Evolutionary conservation across 2,329 filamentous ascomycete genomes (phyloP), one percentile per base, ranked within the genome.

Genomic region (Chaetomium sp.): DNA sequence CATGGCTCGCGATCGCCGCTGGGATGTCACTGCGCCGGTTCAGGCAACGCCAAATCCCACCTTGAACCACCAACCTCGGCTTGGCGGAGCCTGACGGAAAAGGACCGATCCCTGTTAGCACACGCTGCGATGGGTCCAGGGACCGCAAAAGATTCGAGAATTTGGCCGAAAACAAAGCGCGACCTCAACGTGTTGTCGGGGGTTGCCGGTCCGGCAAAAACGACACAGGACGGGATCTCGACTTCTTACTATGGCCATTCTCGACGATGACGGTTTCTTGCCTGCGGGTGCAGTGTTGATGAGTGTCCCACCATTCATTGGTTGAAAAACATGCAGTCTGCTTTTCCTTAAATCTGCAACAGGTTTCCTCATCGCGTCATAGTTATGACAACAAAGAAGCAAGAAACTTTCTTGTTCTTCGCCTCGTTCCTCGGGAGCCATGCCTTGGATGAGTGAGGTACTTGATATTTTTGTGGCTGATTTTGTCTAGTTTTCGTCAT

Each of bases 31-130:
- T 42, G 47, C 47, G 50, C 56, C 51, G n/a, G 38, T 33, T 33
- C 33, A 23, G 29, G 47, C 21, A n/a, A 31, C 27, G 27, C 29
- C n/a, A 33, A 42, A 55, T 60, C 51, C 60, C 38, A 42, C 38
- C 38, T 16, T 42, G 38, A n/a, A 16, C 35, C 59, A 19, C 55
- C 59, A 63, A 66, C 58, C 62, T 68, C 67, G 67, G 67, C 59
- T 57, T 63, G 57, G 62, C 60, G 67, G 67, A 69, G 67, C 61
- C 55, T 38, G 60, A 59, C 21, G 63, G 65, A 64, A 58, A 19
- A 57, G 38, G 23, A 45, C 49, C 61, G 29, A 27, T 53, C 27
- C n/a, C 45, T 47, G 45, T n/a, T 9, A 1, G 7, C 45, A 12
- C 38, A 42, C 38, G 38, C 38, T 42, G 38, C 38, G 16, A 42